Evolutionary conservation across 305 asterid species (phyloP).

Genomic region (Galium porrigens): DNA sequence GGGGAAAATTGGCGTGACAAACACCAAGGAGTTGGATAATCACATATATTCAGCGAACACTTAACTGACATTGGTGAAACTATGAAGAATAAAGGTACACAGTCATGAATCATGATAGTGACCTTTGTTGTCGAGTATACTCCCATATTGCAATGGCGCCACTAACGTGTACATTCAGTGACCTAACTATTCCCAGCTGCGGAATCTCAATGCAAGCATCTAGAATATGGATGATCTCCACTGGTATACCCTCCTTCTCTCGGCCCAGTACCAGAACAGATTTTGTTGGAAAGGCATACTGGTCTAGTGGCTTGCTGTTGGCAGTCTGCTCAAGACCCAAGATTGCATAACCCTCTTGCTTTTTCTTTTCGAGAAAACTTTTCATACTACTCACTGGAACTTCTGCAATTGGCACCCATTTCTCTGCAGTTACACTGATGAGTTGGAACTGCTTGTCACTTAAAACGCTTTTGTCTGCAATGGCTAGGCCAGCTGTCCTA

Average conservation of each 20-base stretch:
- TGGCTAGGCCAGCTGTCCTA: constrained; percentile 61
- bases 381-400: constrained; percentile 60
- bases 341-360: constrained; percentile 60
- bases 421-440: constrained; percentile 95
- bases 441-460: constrained; percentile 95
- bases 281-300: constrained; percentile 50
- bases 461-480: constrained; percentile 56
- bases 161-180: constrained; percentile 89
- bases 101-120: constrained; percentile 15
- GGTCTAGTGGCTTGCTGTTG: constrained; percentile 70
- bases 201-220: constrained; percentile 93
- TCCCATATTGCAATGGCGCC: constrained; percentile 98
- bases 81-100: background rate
- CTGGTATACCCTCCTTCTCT: constrained; percentile 96
- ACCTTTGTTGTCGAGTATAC: constrained; percentile 73
- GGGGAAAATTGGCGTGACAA: background rate
- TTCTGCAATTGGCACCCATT: constrained; percentile 84
- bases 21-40: background rate
- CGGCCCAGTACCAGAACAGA: constrained; percentile 75
- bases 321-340: constrained; percentile 96
- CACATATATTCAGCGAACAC: constrained; percentile 2
- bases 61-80: background rate
- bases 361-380: constrained; percentile 68
- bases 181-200: constrained; percentile 80
- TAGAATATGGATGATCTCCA: constrained; percentile 71